Percentiles rank a stretch among this genome's conserved stretches.
Evolutionary conservation across 495 filamentous ascomycete species (phyloP).

Genomic region (Oleoguttula mirabilis): DNA sequence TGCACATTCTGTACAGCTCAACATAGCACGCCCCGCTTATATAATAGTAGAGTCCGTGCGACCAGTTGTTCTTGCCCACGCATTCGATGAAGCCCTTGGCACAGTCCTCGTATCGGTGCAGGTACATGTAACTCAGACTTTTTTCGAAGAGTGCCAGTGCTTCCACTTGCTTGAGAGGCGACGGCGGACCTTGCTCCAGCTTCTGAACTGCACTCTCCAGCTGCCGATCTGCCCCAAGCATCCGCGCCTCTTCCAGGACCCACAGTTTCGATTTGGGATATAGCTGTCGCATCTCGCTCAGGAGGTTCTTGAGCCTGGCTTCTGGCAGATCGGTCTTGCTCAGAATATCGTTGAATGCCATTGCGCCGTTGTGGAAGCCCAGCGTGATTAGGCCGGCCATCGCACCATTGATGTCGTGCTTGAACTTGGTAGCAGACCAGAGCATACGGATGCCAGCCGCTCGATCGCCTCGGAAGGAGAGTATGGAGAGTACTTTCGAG

Average conservation of each 20-base stretch:
- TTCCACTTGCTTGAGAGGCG: slow-evolving; percentile 73
- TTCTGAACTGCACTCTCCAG: slow-evolving; percentile 57
- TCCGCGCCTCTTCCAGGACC: slow-evolving; percentile 79
- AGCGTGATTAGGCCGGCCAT: slow-evolving; percentile 73
- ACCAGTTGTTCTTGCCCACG: slow-evolving; percentile 81
- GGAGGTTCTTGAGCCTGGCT: slow-evolving; percentile 52
- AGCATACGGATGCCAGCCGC: slow-evolving; percentile 72
- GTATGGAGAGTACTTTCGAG: slow-evolving; percentile 66
- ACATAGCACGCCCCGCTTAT: slow-evolving; percentile 67
- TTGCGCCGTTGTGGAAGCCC: slow-evolving; percentile 75
- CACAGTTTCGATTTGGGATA: slow-evolving; percentile 80
- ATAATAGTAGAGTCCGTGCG: slow-evolving; percentile 79
- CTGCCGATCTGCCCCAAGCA: slow-evolving; percentile 54
- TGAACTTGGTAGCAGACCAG: slow-evolving; percentile 81
- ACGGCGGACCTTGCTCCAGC: slow-evolving; percentile 44
- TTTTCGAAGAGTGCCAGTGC: slow-evolving; percentile 75
- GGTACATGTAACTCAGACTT: slow-evolving; percentile 65
- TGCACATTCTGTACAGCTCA: slow-evolving; percentile 60
- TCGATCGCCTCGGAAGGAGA: slow-evolving; percentile 86
- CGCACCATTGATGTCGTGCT: slow-evolving; percentile 73
- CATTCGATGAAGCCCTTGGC: slow-evolving; percentile 54
- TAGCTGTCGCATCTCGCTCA: slow-evolving; percentile 58
- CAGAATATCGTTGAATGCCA: slow-evolving; percentile 79
- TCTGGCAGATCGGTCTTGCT: slow-evolving; percentile 62
- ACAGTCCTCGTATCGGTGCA: slow-evolving; percentile 59